Evolutionary conservation across 2,329 filamentous ascomycete species (phyloP).

Genomic region (Karstenula rhodostoma): DNA sequence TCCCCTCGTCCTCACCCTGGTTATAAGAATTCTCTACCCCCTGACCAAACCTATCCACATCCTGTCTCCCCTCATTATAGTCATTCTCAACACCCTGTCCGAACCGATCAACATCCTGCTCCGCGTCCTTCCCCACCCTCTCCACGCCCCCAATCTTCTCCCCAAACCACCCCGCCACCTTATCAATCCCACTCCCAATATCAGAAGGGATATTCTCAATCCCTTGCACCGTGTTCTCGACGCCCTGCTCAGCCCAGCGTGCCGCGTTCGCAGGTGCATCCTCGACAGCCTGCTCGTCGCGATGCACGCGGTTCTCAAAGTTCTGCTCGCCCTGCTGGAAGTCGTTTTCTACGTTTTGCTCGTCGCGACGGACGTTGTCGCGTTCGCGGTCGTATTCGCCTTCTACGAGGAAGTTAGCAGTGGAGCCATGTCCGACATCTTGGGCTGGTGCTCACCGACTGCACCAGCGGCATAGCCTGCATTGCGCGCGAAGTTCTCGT

Average conservation of each 20-base stretch:
- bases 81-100: constrained; percentile 1
- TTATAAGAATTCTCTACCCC: background rate
- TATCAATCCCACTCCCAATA: background rate
- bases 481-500: constrained; percentile 2
- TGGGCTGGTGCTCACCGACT: background rate
- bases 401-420: background rate
- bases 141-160: background rate
- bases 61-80: background rate
- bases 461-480: constrained; percentile 2
- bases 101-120: constrained; percentile 1
- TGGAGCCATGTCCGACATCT: background rate
- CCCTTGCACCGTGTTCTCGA: background rate
- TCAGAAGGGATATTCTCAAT: constrained; percentile 2
- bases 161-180: background rate
- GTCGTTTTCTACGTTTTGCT: background rate
- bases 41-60: background rate
- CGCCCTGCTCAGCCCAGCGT: constrained; percentile 2
- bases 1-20: background rate
- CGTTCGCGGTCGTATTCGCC: background rate
- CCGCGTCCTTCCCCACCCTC: background rate
- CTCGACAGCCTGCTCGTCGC: constrained; percentile 1
- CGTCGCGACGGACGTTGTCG: background rate
- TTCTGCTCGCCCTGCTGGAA: constrained; percentile 3
- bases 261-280: background rate
- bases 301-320: constrained; percentile 1